phyloP scores from a whole-genome alignment of 192 early-diverging fungal species.

The Gigaspora rosea region DNA sequence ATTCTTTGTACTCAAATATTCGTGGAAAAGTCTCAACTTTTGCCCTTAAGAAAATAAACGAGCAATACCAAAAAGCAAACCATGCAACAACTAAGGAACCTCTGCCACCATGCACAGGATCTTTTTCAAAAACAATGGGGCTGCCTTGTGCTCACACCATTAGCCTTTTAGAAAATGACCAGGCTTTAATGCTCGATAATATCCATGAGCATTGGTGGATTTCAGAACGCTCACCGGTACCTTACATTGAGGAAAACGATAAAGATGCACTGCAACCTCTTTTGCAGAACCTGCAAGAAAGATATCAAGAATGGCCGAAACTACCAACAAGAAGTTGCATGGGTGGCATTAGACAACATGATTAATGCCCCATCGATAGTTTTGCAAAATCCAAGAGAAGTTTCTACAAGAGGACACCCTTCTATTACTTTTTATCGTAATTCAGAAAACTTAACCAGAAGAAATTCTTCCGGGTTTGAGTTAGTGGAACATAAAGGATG shows the following conservation, averaged over 20 bases:
- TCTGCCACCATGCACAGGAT: too few relatives aligned
- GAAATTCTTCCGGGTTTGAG: too few relatives aligned
- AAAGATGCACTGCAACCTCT: neutral
- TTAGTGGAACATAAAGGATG: too few relatives aligned
- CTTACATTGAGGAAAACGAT: neutral
- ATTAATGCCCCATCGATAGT: constrained; percentile 4
- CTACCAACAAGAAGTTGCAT: neutral
- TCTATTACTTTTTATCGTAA: too few relatives aligned
- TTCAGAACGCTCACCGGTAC: neutral
- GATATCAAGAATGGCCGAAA: constrained; percentile 9
- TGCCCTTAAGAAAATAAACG: neutral
- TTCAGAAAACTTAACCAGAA: too few relatives aligned
- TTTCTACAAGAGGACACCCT: too few relatives aligned
- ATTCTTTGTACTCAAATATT: neutral
- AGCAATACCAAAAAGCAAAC: too few relatives aligned
- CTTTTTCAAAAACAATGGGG: neutral
- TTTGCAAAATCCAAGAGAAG: too few relatives aligned
- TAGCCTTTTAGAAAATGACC: neutral
- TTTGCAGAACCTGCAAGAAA: neutral
- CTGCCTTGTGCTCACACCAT: neutral
- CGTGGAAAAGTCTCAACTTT: neutral
- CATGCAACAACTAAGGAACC: too few relatives aligned
- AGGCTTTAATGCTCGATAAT: neutral
- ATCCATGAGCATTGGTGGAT: constrained; percentile 5
- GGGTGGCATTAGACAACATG: neutral